phyloP scores from a whole-genome alignment of 352 stramenopile species.

The Pythium brachiatum region DNA sequence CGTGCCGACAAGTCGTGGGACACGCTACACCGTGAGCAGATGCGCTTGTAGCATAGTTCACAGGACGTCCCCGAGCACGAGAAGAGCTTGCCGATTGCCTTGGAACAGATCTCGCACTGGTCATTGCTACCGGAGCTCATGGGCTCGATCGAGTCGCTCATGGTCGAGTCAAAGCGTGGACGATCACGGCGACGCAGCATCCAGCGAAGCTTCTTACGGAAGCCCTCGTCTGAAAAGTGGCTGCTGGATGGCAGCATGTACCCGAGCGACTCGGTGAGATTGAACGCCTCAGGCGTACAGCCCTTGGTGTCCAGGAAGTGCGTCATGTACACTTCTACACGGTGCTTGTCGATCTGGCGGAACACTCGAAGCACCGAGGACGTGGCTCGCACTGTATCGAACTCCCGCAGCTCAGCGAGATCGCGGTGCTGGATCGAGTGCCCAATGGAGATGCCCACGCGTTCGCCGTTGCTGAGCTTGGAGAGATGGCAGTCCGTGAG shows the following conservation, averaged over 20 bases:
- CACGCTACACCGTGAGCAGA: conserved; percentile 18
- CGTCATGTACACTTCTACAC: conserved; percentile 50
- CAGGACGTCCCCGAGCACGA: conserved; percentile 5
- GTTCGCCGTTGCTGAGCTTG: conserved; percentile 31
- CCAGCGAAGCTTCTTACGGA: conserved; percentile 54
- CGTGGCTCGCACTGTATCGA: conserved; percentile 36
- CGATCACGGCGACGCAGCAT: conserved; percentile 26
- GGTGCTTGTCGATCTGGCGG: conserved; percentile 36
- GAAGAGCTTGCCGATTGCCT: conserved; percentile 7
- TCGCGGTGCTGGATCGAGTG: conserved; percentile 56
- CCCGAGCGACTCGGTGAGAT: conserved; percentile 29
- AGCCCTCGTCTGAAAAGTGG: conserved; percentile 20
- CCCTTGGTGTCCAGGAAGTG: conserved; percentile 30
- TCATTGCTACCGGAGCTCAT: conserved; percentile 6
- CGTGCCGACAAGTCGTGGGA: neutral
- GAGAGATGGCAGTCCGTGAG: conserved; percentile 9
- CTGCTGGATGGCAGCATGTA: conserved; percentile 17
- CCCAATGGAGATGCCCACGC: conserved; percentile 41
- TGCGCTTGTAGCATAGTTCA: conserved; percentile 18
- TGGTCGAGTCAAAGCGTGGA: neutral
- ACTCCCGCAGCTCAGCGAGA: conserved; percentile 35
- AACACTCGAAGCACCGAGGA: conserved; percentile 40
- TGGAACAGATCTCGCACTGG: conserved; percentile 14
- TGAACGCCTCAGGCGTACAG: neutral
- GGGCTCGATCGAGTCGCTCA: conserved; percentile 5